phyloP scores from a whole-genome alignment of 768 basidiomycete genomes.

The Calocera viscosa region DNA sequence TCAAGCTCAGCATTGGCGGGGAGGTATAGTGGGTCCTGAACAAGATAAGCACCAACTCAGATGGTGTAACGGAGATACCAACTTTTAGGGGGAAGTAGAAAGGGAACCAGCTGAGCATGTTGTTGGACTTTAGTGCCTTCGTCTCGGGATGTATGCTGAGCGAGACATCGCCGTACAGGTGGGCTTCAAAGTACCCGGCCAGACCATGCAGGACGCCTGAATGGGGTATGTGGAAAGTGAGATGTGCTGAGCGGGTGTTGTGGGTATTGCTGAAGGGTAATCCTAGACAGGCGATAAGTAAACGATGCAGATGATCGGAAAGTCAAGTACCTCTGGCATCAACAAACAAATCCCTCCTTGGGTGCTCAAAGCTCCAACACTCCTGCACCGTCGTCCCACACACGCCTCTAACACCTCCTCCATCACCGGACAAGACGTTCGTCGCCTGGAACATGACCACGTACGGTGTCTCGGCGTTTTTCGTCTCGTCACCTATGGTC shows the following conservation, averaged over 20 bases:
- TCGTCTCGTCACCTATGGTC: constrained; percentile 41
- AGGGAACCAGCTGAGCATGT: constrained; percentile 99
- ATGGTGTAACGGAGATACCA: constrained; percentile 21
- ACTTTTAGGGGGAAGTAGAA: constrained; percentile 91
- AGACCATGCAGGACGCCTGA: constrained; percentile 88
- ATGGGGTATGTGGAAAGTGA: constrained; percentile 87
- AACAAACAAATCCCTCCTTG: constrained; percentile 62
- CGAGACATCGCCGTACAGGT: constrained; percentile 78
- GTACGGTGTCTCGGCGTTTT: constrained; percentile 85
- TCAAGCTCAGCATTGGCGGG: constrained; percentile 86
- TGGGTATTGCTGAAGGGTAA: constrained; percentile 91
- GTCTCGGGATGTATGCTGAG: constrained; percentile 88
- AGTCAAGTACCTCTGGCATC: constrained; percentile 47
- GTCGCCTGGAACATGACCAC: constrained; percentile 97
- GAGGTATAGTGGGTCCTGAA: constrained; percentile 81
- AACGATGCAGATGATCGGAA: too few species aligned
- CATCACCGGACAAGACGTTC: constrained; percentile 71
- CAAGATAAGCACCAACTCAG: neutral
- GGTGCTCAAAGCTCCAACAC: constrained; percentile 97
- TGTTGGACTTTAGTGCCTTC: constrained; percentile 73
- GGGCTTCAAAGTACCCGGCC: constrained; percentile 94
- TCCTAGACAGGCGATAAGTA: constrained; percentile 34
- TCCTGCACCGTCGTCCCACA: constrained; percentile 82
- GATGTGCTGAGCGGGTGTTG: constrained; percentile 74
- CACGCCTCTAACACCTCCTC: constrained; percentile 42